Percentiles rank a stretch among this genome's conserved stretches.
Evolutionary conservation across 2,329 filamentous ascomycete species (phyloP).

Genomic region (Ascochyta pisi): DNA sequence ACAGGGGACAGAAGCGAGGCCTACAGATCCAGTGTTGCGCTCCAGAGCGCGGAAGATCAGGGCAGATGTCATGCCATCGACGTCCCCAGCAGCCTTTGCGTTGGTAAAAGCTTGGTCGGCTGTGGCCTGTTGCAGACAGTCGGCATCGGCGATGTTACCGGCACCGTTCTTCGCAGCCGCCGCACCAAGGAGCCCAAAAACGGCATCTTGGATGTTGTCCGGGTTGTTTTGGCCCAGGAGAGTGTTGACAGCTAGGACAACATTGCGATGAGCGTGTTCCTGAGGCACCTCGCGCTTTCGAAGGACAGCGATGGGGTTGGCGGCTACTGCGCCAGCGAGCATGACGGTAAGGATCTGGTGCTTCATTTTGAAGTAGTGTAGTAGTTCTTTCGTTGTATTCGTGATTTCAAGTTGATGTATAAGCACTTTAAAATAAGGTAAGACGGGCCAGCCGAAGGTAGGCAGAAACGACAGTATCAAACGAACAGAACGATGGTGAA

Average conservation of each 20-base stretch:
- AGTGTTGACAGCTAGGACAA: conserved; percentile 55
- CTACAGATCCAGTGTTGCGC: conserved; percentile 67
- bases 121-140: conserved; percentile 66
- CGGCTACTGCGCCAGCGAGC: conserved; percentile 39
- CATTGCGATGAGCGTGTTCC: conserved; percentile 62
- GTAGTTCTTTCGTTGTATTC: not conserved
- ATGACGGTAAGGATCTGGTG: conserved; percentile 39
- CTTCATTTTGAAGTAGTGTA: conserved; percentile 39
- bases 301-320: conserved; percentile 33
- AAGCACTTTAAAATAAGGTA: not conserved
- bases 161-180: conserved; percentile 58
- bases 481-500: not conserved
- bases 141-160: conserved; percentile 58
- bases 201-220: conserved; percentile 55
- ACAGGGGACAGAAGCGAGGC: conserved; percentile 65
- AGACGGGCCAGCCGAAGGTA: conserved; percentile 13
- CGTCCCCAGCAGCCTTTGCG: conserved; percentile 60
- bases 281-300: conserved; percentile 62
- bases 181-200: conserved; percentile 62
- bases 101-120: conserved; percentile 68
- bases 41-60: conserved; percentile 63
- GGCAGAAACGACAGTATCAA: conserved; percentile 10
- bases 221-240: conserved; percentile 58
- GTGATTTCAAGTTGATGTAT: not conserved
- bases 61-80: conserved; percentile 62